Conservation (phyloP, 2,329 filamentous ascomycete species). For the Sporothrix protearum region DNA sequence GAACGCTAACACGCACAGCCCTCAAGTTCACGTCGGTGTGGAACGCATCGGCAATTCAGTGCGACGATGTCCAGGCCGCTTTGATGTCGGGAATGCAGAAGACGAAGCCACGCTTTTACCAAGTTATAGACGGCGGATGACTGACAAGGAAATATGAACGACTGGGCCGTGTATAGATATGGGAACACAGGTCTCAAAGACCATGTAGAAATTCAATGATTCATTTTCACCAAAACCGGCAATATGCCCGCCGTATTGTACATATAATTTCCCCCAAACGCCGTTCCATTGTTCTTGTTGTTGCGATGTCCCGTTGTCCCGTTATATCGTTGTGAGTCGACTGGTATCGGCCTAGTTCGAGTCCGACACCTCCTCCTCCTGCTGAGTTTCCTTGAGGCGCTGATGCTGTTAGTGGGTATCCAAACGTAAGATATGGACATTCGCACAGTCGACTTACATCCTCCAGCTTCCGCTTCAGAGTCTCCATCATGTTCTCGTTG, state of each 20-base stretch:
- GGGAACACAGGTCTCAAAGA: not conserved
- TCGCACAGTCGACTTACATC: constrained; percentile 47
- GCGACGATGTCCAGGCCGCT: constrained; percentile 69
- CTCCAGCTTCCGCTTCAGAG: constrained; percentile 66
- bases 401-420: not conserved
- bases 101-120: constrained; percentile 74
- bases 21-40: constrained; percentile 81
- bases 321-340: not conserved
- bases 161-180: not conserved
- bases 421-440: not conserved
- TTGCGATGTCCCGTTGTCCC: not conserved
- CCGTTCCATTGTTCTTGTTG: not conserved
- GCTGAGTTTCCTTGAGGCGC: constrained; percentile 37
- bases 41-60: constrained; percentile 82
- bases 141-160: not conserved
- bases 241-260: not conserved
- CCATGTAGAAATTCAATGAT: not conserved
- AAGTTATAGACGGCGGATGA: constrained; percentile 60
- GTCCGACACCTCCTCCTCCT: constrained; percentile 34
- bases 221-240: not conserved
- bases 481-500: constrained; percentile 67
- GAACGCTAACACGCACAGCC: constrained; percentile 40
- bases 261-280: not conserved
- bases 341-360: constrained; percentile 24
- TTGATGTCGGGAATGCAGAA: constrained; percentile 74